Evolutionary conservation across 2,329 filamentous ascomycete genomes (phyloP).

Genomic region (Fusarium pseudoanthophilum): DNA sequence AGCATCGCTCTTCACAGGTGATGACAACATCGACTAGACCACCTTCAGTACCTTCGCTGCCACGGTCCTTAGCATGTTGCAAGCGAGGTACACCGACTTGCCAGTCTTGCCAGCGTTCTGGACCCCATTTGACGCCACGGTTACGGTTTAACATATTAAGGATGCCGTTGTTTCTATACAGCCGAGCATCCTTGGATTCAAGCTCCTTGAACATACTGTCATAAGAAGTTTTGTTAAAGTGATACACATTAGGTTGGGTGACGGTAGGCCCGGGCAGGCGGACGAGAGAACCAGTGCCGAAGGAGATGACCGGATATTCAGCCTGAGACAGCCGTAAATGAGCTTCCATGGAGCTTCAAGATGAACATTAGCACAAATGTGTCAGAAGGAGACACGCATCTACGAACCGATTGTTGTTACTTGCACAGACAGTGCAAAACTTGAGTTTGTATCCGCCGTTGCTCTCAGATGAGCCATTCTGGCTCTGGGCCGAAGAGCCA

Average conservation of each 20-base stretch:
- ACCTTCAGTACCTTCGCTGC: conserved; percentile 82
- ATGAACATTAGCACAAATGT: conserved; percentile 4
- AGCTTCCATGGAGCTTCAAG: conserved; percentile 82
- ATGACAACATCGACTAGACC: conserved; percentile 95
- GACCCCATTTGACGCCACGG: conserved; percentile 90
- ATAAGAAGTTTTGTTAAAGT: conserved; percentile 97
- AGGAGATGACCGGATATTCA: conserved; percentile 95
- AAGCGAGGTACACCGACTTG: conserved; percentile 84
- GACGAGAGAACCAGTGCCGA: conserved; percentile 94
- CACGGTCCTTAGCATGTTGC: conserved; percentile 79
- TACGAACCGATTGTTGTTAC: conserved; percentile 91
- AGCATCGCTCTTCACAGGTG: conserved; percentile 97
- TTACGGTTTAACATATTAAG: conserved; percentile 97
- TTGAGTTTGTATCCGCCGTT: conserved; percentile 84
- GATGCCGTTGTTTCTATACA: conserved; percentile 93
- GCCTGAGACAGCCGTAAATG: conserved; percentile 90
- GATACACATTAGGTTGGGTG: conserved; percentile 94
- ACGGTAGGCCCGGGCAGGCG: conserved; percentile 92
- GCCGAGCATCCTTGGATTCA: conserved; percentile 81
- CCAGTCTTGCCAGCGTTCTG: conserved; percentile 99
- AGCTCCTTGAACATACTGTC: conserved; percentile 94
- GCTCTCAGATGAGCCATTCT: conserved; percentile 58
- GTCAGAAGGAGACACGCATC: not conserved
- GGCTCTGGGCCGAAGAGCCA: conserved; percentile 45
- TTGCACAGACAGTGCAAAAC: conserved; percentile 99